These are phyloP conservation scores for Hemisphaericaspora xylofermentans DNA, from an alignment of 1,139 yeast genomes.

Conservation along the genomic window DNA sequence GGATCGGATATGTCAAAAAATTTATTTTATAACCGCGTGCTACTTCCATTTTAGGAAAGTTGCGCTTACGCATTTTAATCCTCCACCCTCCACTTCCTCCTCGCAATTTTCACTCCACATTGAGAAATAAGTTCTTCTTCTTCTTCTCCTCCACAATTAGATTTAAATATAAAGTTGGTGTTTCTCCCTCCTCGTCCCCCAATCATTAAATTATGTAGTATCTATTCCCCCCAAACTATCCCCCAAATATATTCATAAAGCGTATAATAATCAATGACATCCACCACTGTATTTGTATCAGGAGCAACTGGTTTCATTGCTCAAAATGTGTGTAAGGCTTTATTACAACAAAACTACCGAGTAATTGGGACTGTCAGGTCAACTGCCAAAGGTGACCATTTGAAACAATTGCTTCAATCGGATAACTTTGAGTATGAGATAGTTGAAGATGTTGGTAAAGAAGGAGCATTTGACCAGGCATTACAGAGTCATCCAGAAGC, in stretches of 20 bases:
- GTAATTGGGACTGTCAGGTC: conserved; percentile 42
- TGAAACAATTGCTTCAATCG: conserved; percentile 16
- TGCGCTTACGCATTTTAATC: neutral
- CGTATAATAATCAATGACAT: conserved; percentile 2
- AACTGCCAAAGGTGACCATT: conserved; percentile 28
- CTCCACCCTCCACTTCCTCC: neutral
- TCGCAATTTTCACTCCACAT: neutral
- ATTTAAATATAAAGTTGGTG: too few relatives aligned
- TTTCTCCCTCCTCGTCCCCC: too few relatives aligned
- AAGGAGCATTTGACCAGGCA: conserved; percentile 33
- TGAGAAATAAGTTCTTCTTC: neutral
- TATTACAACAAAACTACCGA: conserved; percentile 26
- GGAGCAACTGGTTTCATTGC: conserved; percentile 46
- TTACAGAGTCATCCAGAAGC: conserved; percentile 31
- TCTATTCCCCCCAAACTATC: too few relatives aligned
- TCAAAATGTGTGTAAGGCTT: conserved; percentile 26
- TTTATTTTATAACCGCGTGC: conserved; percentile 23
- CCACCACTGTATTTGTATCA: conserved; percentile 30
- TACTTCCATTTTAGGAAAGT: conserved; percentile 8
- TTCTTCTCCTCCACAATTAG: neutral
- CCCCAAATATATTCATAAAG: neutral
- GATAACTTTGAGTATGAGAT: conserved; percentile 28
- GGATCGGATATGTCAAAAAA: conserved; percentile 11
- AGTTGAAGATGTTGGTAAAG: conserved; percentile 27
- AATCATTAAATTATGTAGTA: too few relatives aligned